Conservation (phyloP, 352 stramenopile genomes). For the Blastocystis sp. region DNA sequence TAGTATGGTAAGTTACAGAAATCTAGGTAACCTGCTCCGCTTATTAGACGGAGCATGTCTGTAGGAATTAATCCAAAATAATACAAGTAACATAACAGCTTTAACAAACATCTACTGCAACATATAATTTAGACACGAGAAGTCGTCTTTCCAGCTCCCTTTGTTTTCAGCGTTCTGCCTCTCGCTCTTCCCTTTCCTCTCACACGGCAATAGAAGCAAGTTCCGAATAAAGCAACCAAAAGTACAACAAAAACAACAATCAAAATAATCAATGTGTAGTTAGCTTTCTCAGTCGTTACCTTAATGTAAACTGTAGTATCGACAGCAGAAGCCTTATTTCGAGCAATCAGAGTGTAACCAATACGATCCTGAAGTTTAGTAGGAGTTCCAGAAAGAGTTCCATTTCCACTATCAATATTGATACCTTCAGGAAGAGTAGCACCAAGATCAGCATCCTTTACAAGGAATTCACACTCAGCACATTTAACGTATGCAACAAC, state of each 20-base stretch:
- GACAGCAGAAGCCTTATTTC: background rate
- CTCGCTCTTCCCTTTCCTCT: constrained; percentile 47
- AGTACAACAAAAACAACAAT: constrained; percentile 46
- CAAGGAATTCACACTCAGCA: constrained; percentile 16
- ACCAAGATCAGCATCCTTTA: constrained; percentile 8
- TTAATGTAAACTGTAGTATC: background rate
- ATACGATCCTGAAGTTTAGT: constrained; percentile 11
- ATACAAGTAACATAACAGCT: background rate
- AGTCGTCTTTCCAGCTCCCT: constrained; percentile 29
- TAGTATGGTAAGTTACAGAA: too few species aligned
- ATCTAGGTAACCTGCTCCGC: background rate
- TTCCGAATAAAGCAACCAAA: constrained; percentile 13
- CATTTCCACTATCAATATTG: background rate
- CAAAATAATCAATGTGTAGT: constrained; percentile 11
- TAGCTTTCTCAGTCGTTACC: constrained; percentile 16
- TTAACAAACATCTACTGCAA: constrained; percentile 19
- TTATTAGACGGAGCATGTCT: background rate
- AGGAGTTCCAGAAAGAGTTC: constrained; percentile 47
- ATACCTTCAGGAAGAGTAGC: constrained; percentile 41
- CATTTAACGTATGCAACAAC: constrained; percentile 18
- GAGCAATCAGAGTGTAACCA: constrained; percentile 25
- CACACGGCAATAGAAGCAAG: constrained; percentile 30
- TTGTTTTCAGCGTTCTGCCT: constrained; percentile 6
- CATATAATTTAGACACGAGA: constrained; percentile 39
- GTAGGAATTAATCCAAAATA: background rate